A percentile compares a stretch with the other conserved stretches of the same genome.
Evolutionary conservation across 352 stramenopile species (phyloP).

Genomic region (Pythium coloratum): DNA sequence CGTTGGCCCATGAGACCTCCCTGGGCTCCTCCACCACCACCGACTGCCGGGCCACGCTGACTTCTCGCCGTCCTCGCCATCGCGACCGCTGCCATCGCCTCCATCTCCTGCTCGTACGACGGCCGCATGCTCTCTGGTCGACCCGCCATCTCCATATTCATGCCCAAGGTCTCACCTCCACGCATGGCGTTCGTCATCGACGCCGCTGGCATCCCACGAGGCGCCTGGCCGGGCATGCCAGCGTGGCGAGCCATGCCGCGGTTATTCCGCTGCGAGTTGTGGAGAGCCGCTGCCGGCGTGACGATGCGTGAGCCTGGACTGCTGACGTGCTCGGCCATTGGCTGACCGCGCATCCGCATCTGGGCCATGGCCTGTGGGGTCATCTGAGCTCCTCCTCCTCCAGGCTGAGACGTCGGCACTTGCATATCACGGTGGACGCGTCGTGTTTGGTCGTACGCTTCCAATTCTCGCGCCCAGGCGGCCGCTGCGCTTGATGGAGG

Average conservation of each 20-base stretch:
- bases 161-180: not conserved
- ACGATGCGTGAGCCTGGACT: slow-evolving; percentile 31
- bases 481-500: slow-evolving; percentile 15
- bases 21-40: not conserved
- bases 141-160: slow-evolving; percentile 1
- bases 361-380: slow-evolving; percentile 24
- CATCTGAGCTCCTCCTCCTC: slow-evolving; percentile 8
- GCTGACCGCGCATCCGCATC: slow-evolving; percentile 11
- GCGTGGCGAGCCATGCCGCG: slow-evolving; percentile 7
- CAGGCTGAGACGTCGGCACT: slow-evolving; percentile 4
- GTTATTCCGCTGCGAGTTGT: slow-evolving; percentile 16
- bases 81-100: not conserved
- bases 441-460: slow-evolving; percentile 26
- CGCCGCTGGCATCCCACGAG: not conserved
- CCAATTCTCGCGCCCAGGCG: slow-evolving; percentile 24
- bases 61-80: not conserved
- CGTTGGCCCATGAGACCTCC: not conserved
- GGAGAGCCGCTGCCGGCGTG: slow-evolving; percentile 24
- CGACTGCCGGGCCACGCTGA: not conserved
- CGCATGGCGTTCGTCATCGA: not conserved
- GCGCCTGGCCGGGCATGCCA: not conserved
- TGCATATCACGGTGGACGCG: slow-evolving; percentile 46
- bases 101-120: slow-evolving; percentile 4
- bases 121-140: not conserved
- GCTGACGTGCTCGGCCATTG: slow-evolving; percentile 8